Conservation (phyloP, 306 rosid species). For the Prunus fruticosa region DNA sequence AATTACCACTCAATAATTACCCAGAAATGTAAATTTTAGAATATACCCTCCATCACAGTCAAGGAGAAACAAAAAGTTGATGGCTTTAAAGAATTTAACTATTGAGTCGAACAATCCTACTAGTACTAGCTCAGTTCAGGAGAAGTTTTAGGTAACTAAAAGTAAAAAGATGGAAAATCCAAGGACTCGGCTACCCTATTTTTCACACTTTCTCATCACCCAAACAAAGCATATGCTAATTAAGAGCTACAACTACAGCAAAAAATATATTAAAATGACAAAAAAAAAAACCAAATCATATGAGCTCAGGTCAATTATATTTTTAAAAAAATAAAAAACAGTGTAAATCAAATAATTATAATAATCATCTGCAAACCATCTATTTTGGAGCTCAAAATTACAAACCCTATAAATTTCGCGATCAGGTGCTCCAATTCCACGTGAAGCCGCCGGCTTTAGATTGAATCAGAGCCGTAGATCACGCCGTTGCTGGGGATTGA, state of each 20-base stretch:
- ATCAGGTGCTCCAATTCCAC: constrained; percentile 21
- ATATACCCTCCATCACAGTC: background rate
- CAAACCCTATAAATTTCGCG: constrained; percentile 26
- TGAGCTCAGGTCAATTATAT: background rate
- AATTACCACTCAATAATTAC: background rate
- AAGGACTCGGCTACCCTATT: background rate
- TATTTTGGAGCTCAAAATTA: constrained; percentile 5
- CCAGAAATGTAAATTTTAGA: background rate
- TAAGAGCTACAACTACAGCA: background rate
- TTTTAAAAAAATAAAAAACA: too few species aligned
- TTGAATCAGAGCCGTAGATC: constrained; percentile 14
- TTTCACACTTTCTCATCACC: constrained; percentile 15
- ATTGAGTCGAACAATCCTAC: background rate
- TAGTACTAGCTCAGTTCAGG: background rate
- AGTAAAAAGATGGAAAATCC: background rate
- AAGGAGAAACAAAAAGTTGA: background rate
- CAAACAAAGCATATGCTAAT: constrained; percentile 9
- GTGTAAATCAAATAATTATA: background rate
- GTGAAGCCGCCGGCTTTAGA: background rate
- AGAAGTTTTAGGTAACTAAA: background rate
- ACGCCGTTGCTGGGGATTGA: constrained; percentile 14
- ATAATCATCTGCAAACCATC: background rate
- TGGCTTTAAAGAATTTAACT: background rate
- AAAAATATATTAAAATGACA: background rate
- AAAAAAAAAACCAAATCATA: background rate